Conservation (phyloP, 139 green algal species). For the Coelastrella sp. region DNA sequence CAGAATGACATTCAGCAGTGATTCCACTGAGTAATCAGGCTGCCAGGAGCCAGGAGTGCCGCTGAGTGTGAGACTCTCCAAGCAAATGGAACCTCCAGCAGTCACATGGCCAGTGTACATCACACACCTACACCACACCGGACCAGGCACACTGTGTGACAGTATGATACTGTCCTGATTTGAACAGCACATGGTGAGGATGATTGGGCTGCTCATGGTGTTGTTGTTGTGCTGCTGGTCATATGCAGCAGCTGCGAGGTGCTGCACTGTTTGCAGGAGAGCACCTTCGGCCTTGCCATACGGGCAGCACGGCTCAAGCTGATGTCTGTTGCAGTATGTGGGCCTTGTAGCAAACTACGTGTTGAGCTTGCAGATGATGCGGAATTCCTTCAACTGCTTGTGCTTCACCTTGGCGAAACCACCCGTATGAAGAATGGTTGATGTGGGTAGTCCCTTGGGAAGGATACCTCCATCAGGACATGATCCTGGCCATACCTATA, state of each 20-base stretch:
- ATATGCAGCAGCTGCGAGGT: too few relatives aligned
- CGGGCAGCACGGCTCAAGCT: too few relatives aligned
- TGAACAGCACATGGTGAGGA: too few relatives aligned
- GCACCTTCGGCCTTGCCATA: too few relatives aligned
- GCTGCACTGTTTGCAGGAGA: too few relatives aligned
- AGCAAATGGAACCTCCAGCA: constrained; percentile 52
- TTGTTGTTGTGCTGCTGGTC: too few relatives aligned
- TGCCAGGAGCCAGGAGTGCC: constrained; percentile 45
- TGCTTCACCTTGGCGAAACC: constrained; percentile 20
- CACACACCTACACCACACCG: constrained; percentile 14
- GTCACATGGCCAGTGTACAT: constrained; percentile 55
- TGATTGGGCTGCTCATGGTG: too few relatives aligned
- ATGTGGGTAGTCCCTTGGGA: constrained; percentile 47
- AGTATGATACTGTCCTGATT: too few relatives aligned
- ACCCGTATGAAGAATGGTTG: constrained; percentile 50
- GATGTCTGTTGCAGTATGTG: too few relatives aligned
- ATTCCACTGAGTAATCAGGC: constrained; percentile 41
- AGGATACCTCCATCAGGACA: constrained; percentile 44
- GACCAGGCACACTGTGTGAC: neutral
- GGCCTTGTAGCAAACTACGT: too few relatives aligned
- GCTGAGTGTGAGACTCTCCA: constrained; percentile 51
- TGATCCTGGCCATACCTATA: constrained; percentile 40
- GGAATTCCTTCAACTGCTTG: neutral
- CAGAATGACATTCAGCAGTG: constrained; percentile 38
- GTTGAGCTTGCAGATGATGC: neutral